Conservation (phyloP, 2,329 filamentous ascomycete species). For the Drechslerella coelobrocha region DNA sequence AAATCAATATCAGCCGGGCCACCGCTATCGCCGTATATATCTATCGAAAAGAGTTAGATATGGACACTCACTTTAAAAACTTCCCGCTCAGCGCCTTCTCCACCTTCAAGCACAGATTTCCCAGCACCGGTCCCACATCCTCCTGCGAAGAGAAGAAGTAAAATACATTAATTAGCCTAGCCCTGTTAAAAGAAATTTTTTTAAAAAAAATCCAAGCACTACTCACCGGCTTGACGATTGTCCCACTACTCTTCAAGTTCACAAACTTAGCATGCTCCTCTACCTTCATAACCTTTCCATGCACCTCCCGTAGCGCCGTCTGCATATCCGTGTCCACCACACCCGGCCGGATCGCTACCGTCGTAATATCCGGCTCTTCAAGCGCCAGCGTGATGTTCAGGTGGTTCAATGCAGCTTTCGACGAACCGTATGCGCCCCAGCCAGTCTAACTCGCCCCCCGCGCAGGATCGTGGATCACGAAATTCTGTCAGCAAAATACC, state of each 20-base stretch:
- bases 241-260: conserved; percentile 72
- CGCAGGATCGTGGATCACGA: neutral
- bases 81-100: conserved; percentile 34
- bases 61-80: conserved; percentile 32
- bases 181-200: too few relatives aligned
- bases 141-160: conserved; percentile 13
- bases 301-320: conserved; percentile 74
- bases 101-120: conserved; percentile 26
- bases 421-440: conserved; percentile 82
- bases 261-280: conserved; percentile 70
- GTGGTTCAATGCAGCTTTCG: conserved; percentile 84
- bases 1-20: neutral
- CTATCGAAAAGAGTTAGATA: neutral
- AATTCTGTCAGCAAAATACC: neutral
- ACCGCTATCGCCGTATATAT: conserved; percentile 2
- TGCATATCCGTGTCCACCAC: conserved; percentile 91
- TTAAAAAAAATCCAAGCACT: neutral
- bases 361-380: conserved; percentile 80
- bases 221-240: conserved; percentile 64
- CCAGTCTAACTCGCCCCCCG: conserved; percentile 54
- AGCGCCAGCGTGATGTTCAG: conserved; percentile 73
- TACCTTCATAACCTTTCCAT: conserved; percentile 68
- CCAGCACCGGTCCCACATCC: conserved; percentile 41
- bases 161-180: neutral
- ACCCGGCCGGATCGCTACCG: conserved; percentile 66